Evolutionary conservation across 1,284 basidiomycete genomes (phyloP).

Genomic region (Moesziomyces antarcticus): DNA sequence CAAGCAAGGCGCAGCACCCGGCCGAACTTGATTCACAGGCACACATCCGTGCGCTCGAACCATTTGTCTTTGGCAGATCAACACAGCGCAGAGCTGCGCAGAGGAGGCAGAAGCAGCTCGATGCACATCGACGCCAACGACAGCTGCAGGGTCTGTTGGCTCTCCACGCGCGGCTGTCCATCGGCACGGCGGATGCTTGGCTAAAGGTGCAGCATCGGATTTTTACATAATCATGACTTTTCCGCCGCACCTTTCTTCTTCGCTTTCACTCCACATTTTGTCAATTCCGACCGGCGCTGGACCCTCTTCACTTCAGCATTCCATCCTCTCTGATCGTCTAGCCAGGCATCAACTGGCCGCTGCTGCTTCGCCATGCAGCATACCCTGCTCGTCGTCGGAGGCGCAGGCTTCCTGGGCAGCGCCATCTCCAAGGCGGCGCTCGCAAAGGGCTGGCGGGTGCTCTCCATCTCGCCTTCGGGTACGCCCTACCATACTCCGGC

Average conservation of each 20-base stretch:
- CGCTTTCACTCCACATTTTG: conserved; percentile 16
- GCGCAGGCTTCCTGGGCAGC: conserved; percentile 95
- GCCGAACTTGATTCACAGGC: too few species aligned
- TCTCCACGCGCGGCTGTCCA: too few species aligned
- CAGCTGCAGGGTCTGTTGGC: conserved; percentile 29
- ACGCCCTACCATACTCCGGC: conserved; percentile 84
- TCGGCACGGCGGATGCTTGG: conserved; percentile 7
- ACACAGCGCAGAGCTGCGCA: too few species aligned
- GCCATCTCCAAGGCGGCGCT: conserved; percentile 88
- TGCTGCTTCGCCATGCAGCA: conserved; percentile 11
- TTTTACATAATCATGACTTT: conserved; percentile 28
- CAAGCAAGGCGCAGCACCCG: too few species aligned
- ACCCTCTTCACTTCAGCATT: background rate
- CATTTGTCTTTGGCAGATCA: too few species aligned
- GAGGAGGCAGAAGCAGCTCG: too few species aligned
- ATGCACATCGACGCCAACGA: too few species aligned
- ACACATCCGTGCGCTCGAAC: too few species aligned
- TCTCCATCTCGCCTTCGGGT: conserved; percentile 89
- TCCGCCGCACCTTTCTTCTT: background rate
- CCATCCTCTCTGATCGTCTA: background rate
- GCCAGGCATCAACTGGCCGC: background rate
- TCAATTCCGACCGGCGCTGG: background rate
- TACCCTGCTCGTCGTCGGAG: conserved; percentile 78
- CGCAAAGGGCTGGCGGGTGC: conserved; percentile 83
- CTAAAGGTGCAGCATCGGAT: conserved; percentile 11